Evolutionary conservation across 306 rosid genomes (phyloP), one percentile per base, ranked within the genome.

Genomic region (Sicyos edulis): DNA sequence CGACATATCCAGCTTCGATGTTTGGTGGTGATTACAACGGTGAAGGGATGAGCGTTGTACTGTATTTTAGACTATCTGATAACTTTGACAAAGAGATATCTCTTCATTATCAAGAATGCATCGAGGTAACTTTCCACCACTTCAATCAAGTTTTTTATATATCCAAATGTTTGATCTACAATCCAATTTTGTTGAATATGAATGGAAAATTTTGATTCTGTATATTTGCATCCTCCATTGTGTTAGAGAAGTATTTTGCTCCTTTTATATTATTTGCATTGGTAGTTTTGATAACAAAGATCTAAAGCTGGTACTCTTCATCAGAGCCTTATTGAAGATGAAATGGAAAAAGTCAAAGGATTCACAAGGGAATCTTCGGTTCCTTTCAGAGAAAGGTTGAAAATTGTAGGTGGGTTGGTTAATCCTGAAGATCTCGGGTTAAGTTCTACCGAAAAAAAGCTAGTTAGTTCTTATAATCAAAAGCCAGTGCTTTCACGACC

Each of bases 401-500:
- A 92, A 73, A 84, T 92, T 72, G 54, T 90, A 78, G 96, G 89
- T 22, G 96, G 92, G 24, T 58, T 86, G 67, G 96, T 87, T 54
- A 92, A 92, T 84, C 90, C 96, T 54, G 93, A 90, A 55, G 96
- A 92, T 24, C 93, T 92, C 57, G 70, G 65, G 54, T 66, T 92
- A 75, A 80, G 86, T 77, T 78, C 89, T 9, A 54, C 98, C 2
- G 98, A 88, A 80, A 92, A 56, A 75, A 92, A 87, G 79, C 92
- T 92, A n/a, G 72, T 92, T 15, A 34, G 72, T 69, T 87, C 90
- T 72, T 90, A 92, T 65, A 92, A 92, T 75, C 91, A 89, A 78
- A 90, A 92, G 83, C 96, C 97, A 16, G 97, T 92, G 75, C 90
- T 92, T 21, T 92, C 98, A 0, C 91, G 98, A 20, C 98, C 98